Conservation (phyloP, 768 basidiomycete genomes). For the Amanita pseudoporphyria region DNA sequence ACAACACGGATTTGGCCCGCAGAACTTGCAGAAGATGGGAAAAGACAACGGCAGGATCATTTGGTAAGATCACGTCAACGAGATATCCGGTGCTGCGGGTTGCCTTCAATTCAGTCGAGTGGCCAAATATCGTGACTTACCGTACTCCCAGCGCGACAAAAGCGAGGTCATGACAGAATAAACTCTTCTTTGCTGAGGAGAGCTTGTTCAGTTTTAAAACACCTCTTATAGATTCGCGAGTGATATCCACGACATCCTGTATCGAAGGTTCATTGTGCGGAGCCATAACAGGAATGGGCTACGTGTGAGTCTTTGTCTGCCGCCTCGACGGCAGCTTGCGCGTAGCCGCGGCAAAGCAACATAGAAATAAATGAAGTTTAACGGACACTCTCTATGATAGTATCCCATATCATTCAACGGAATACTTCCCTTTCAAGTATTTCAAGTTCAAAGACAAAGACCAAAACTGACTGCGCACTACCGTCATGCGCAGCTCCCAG, state of each 20-base stretch:
- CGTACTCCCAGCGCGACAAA: constrained; percentile 4
- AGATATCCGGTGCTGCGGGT: constrained; percentile 36
- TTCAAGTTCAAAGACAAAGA: no score
- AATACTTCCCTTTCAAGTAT: no score
- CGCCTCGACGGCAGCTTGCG: no score
- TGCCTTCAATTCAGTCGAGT: constrained; percentile 33
- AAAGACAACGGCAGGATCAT: constrained; percentile 26
- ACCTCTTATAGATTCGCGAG: background rate
- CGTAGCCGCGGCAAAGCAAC: no score
- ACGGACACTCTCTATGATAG: no score
- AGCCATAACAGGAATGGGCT: no score
- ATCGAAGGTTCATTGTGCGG: background rate
- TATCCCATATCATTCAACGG: no score
- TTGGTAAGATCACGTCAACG: constrained; percentile 34
- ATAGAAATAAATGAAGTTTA: no score
- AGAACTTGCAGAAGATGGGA: constrained; percentile 27
- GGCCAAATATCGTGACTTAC: no score
- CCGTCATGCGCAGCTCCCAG: no score
- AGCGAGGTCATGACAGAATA: constrained; percentile 6
- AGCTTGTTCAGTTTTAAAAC: background rate
- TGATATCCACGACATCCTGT: background rate
- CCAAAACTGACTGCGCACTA: no score
- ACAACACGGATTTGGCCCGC: constrained; percentile 23
- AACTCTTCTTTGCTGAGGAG: background rate
- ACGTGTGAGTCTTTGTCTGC: no score